These are phyloP conservation scores for Hypoxylon cercidicola DNA, from an alignment of 495 filamentous ascomycete genomes.

Conservation along the genomic window DNA sequence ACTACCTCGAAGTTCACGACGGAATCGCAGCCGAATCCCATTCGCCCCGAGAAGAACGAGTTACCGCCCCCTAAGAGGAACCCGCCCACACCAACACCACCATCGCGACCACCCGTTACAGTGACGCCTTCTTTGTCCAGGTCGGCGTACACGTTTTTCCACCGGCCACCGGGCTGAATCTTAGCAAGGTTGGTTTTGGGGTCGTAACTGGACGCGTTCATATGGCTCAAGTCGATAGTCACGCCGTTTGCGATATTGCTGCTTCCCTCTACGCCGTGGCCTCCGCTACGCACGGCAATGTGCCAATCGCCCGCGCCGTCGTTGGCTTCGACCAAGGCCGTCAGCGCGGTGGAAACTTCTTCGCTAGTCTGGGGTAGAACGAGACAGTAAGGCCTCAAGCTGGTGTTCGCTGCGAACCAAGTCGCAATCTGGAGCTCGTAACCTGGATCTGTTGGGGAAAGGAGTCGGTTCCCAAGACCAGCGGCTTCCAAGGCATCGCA, in stretches of 20 bases:
- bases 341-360: conserved; percentile 52
- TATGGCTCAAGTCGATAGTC: conserved; percentile 61
- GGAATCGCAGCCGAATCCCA: conserved; percentile 60
- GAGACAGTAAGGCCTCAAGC: conserved; percentile 50
- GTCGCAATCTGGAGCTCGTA: conserved; percentile 41
- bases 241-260: conserved; percentile 59
- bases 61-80: conserved; percentile 55
- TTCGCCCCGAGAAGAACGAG: conserved; percentile 53
- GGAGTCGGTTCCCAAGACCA: conserved; percentile 38
- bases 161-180: conserved; percentile 57
- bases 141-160: conserved; percentile 56
- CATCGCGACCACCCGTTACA: conserved; percentile 54
- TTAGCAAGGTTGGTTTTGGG: conserved; percentile 46
- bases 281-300: conserved; percentile 61
- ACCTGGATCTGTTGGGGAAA: conserved; percentile 33
- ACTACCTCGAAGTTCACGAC: conserved; percentile 64
- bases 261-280: conserved; percentile 50
- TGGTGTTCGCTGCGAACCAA: conserved; percentile 59
- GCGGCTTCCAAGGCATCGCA: conserved; percentile 38
- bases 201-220: conserved; percentile 57
- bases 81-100: conserved; percentile 56
- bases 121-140: conserved; percentile 48
- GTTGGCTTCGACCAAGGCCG: conserved; percentile 38
- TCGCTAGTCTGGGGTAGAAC: conserved; percentile 47
- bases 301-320: conserved; percentile 51